Percentiles rank a stretch among this genome's conserved stretches.
phyloP scores from a whole-genome alignment of 495 filamentous ascomycete genomes.

The Trichoderma gamsii region DNA sequence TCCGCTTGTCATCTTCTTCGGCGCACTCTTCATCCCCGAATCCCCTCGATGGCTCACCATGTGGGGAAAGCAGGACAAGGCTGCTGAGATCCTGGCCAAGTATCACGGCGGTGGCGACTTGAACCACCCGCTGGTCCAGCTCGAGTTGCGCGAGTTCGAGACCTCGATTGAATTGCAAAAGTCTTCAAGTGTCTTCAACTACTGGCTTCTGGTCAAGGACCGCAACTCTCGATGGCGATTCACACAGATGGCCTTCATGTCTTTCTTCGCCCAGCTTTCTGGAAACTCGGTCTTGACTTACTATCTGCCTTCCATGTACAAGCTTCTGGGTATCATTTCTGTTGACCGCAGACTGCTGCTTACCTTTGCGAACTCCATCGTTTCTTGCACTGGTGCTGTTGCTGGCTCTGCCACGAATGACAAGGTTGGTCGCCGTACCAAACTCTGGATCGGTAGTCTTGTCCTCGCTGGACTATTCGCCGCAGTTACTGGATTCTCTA shows the following conservation, averaged over 20 bases:
- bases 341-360: conserved; percentile 40
- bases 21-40: conserved; percentile 52
- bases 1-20: conserved; percentile 44
- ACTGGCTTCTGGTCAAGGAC: conserved; percentile 56
- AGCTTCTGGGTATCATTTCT: conserved; percentile 2
- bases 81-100: conserved; percentile 38
- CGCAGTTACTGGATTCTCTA: conserved; percentile 35
- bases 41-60: conserved; percentile 45
- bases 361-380: conserved; percentile 43
- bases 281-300: conserved; percentile 50
- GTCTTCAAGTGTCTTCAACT: conserved; percentile 42
- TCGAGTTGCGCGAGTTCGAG: conserved; percentile 43
- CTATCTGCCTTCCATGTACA: conserved; percentile 43
- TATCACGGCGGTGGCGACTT: conserved; percentile 40
- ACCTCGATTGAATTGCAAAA: conserved; percentile 52
- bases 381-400: conserved; percentile 32
- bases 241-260: conserved; percentile 44
- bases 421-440: conserved; percentile 38
- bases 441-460: conserved; percentile 47
- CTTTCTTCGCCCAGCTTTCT: conserved; percentile 53
- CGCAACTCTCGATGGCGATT: conserved; percentile 45
- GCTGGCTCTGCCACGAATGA: conserved; percentile 5
- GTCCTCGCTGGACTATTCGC: conserved; percentile 43
- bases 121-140: conserved; percentile 24
- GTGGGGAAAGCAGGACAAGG: conserved; percentile 31